Evolutionary conservation across 2,329 filamentous ascomycete genomes (phyloP), one percentile per base, ranked within the genome.

Genomic region (Venturia nashicola): DNA sequence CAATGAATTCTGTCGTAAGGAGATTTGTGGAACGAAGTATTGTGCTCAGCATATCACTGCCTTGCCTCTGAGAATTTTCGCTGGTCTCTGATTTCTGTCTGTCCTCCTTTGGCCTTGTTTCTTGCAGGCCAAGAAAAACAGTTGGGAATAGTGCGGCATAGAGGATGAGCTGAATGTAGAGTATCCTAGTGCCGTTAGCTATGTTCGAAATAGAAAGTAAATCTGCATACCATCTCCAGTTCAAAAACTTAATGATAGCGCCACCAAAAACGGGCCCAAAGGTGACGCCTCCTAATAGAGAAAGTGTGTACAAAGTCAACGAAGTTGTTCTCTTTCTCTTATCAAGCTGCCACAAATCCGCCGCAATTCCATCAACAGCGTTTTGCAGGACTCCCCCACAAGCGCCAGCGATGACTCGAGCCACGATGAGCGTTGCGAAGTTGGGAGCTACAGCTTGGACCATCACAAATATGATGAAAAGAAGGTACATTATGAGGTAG

Each of bases 1-100:
- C 75, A 0, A 82, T 79, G 3, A 76, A 76, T 70, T 82, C 80
- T 1, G 79, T 82, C 67, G 71, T 73, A 5, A 81, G 74, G 68
- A 81, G 76, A 44, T 73, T 72, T 16, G 71, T 54, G 0, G 76
- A 75, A 11, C 74, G 69, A 12, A 65, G 65, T 18, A 72, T 68
- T 54, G 69, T 61, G 34, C 6, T 44, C 16, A 64, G 39, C 51
- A 64, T n/a, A 39, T 36, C 62, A 27, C 32, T 43, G 54, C 23
- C 36, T 32, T 32, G 42, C 42, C 5, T 14, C 42, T 11, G 7
- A 20, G 14, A 32, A 32, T 34, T 61, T 32, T 18, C 9, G 20
- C 7, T 20, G 20, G 18, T 20, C 2, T 23, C 14, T 59, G 34
- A 23, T 11, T 18, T 7, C 9, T 27, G 3, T 23, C n/a, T 23